Evolutionary conservation across 1,284 basidiomycete species (phyloP).

Genomic region (Agroathelia rolfsii): DNA sequence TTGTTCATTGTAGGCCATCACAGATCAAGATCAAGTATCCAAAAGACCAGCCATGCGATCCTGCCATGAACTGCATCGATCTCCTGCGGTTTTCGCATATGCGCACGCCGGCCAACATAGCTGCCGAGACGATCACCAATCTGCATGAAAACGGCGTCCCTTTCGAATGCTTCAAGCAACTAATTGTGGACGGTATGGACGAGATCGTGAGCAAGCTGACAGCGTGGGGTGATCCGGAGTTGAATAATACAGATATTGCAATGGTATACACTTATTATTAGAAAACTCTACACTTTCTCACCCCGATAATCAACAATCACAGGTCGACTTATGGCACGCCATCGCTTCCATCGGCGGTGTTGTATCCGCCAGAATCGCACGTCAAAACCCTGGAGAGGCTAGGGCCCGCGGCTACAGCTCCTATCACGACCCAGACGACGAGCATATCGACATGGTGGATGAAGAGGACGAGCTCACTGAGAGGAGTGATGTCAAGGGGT

Average conservation of each 20-base stretch:
- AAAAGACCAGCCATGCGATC: slow-evolving; percentile 20
- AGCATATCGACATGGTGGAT: no score
- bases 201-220: slow-evolving; percentile 27
- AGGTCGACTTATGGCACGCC: slow-evolving; percentile 30
- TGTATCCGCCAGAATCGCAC: slow-evolving; percentile 29
- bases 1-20: slow-evolving; percentile 36
- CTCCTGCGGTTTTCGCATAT: slow-evolving; percentile 36
- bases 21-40: slow-evolving; percentile 39
- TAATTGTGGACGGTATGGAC: slow-evolving; percentile 27
- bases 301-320: no score
- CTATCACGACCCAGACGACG: slow-evolving; percentile 22
- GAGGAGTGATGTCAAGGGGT: slow-evolving; percentile 27
- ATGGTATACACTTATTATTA: no score
- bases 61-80: slow-evolving; percentile 33
- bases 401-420: slow-evolving; percentile 28
- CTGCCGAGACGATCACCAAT: slow-evolving; percentile 40
- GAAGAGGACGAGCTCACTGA: slow-evolving; percentile 30
- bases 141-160: slow-evolving; percentile 41
- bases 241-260: no score
- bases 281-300: no score
- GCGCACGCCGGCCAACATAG: slow-evolving; percentile 29
- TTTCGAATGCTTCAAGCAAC: slow-evolving; percentile 23
- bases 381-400: slow-evolving; percentile 32
- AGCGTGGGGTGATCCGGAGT: slow-evolving; percentile 32
- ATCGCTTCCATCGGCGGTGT: slow-evolving; percentile 34